A percentile compares a stretch with the other conserved stretches of the same genome.
Conservation (phyloP, 2,329 filamentous ascomycete genomes). For the Coniochaeta prunicola region DNA sequence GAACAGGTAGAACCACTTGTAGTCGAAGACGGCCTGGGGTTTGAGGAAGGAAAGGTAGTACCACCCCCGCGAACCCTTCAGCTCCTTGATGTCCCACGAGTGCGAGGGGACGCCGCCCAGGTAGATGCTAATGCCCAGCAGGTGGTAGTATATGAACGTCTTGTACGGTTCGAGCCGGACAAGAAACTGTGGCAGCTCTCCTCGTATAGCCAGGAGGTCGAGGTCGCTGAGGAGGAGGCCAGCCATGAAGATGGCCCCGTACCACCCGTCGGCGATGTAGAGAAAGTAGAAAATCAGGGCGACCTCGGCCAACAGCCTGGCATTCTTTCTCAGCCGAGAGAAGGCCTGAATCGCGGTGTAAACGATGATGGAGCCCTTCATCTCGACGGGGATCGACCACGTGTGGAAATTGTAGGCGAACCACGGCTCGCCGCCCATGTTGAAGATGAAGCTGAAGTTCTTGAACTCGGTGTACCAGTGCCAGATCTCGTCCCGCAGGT, state of each 20-base stretch:
- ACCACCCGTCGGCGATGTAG: slow-evolving; percentile 56
- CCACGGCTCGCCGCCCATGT: slow-evolving; percentile 45
- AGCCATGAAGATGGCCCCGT: slow-evolving; percentile 48
- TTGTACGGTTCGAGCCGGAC: slow-evolving; percentile 35
- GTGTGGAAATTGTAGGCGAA: slow-evolving; percentile 51
- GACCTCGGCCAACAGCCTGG: slow-evolving; percentile 45
- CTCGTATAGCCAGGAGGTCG: slow-evolving; percentile 40
- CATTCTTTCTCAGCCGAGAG: slow-evolving; percentile 42
- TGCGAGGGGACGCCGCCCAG: slow-evolving; percentile 53
- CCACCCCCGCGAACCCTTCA: slow-evolving; percentile 51
- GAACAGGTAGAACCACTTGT: slow-evolving; percentile 60
- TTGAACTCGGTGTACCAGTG: slow-evolving; percentile 46
- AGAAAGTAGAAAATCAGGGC: slow-evolving; percentile 56
- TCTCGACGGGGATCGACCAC: slow-evolving; percentile 56
- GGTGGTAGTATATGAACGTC: slow-evolving; percentile 39
- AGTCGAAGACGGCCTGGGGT: slow-evolving; percentile 54
- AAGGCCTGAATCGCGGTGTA: slow-evolving; percentile 52
- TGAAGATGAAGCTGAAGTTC: slow-evolving; percentile 60
- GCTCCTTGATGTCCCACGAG: slow-evolving; percentile 32
- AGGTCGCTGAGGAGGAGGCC: slow-evolving; percentile 56
- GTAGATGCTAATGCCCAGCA: slow-evolving; percentile 44
- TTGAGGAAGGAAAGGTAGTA: slow-evolving; percentile 51
- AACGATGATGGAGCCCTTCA: slow-evolving; percentile 55
- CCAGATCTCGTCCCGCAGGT: slow-evolving; percentile 40
- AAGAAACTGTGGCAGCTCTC: slow-evolving; percentile 42